Conservation (phyloP, 495 filamentous ascomycete species). For the Xeromyces bisporus region DNA sequence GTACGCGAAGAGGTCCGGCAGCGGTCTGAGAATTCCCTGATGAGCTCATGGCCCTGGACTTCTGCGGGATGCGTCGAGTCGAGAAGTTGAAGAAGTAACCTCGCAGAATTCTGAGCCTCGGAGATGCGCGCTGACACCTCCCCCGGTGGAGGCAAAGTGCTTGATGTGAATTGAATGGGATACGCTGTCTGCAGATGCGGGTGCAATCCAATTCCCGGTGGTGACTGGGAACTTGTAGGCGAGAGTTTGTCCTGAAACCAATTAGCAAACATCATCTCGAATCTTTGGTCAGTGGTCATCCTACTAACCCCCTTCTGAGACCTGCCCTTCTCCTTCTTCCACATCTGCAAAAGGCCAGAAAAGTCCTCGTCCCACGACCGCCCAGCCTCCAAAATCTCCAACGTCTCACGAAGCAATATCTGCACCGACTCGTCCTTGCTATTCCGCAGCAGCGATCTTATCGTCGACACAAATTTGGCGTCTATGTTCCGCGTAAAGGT, state of each 20-base stretch:
- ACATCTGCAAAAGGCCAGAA: conserved; percentile 53
- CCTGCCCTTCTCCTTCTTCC: conserved; percentile 65
- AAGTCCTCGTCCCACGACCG: conserved; percentile 63
- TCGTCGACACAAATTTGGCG: conserved; percentile 52
- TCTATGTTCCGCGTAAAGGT: conserved; percentile 82
- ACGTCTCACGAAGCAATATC: conserved; percentile 69
- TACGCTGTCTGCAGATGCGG: no score
- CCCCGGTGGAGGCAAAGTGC: conserved; percentile 49
- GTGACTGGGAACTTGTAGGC: no score
- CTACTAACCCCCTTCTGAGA: conserved; percentile 2
- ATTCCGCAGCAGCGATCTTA: conserved; percentile 59
- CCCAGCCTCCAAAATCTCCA: conserved; percentile 52
- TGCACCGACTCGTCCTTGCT: conserved; percentile 60
- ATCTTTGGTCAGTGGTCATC: no score
- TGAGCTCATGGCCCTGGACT: conserved; percentile 62
- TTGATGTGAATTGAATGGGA: conserved; percentile 3
- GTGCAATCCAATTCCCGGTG: no score
- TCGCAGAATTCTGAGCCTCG: conserved; percentile 78
- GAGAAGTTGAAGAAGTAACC: conserved; percentile 76
- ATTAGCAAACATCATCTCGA: no score
- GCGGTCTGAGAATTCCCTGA: conserved; percentile 82
- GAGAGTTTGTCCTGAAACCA: no score
- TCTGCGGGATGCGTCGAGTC: conserved; percentile 65
- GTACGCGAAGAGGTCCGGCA: conserved; percentile 62
- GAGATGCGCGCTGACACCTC: conserved; percentile 74